Base-by-base conservation (phyloP, 768 basidiomycete genomes). In the Candolleomyces eurysporus region DNA sequence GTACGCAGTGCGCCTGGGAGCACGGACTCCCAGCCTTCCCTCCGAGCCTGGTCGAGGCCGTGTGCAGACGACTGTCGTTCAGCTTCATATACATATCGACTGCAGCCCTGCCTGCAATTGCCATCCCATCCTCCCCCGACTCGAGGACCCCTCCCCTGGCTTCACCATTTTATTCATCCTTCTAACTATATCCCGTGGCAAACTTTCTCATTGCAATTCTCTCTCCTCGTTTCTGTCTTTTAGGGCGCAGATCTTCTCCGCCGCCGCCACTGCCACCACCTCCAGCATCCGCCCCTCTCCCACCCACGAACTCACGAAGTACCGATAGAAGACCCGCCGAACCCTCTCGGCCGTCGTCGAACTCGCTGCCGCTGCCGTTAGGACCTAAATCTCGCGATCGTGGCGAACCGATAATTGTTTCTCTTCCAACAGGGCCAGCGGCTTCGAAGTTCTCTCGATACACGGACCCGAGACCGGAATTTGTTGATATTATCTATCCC, bases 1-100 rank as follows among this genome's bases (percentile, higher is more conserved):
- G 61, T 71, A 70, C 71, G 65, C 65, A 58, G 60, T 55, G 39
- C 60, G 48, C 36, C 31, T n/a, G 46, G 21, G 55, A 58, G 50
- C 56, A 26, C 52, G 61, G 59, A 57, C 32, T 62, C 55, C 55
- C 64, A 54, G 53, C 51, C 36, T 50, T 40, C 22, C 21, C 39
- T 48, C 57, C 43, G 40, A 61, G 50, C 60, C 49, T 63, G 60
- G 63, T 61, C 49, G 51, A 61, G 53, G 50, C 62, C 60, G 50
- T 60, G 26, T 63, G 43, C 55, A 26, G 36, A 43, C 54, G 13
- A 42, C 56, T 50, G 63, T 63, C 63, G 57, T 51, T 57, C 52
- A 50, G 58, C 39, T 63, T 21, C 39, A 45, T 56, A 46, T 63
- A n/a, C 39, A 45, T 56, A 46, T 60, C 55, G 55, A 50, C 51